phyloP scores from a whole-genome alignment of 2,329 filamentous ascomycete species.

The Botrytis sinoallii region DNA sequence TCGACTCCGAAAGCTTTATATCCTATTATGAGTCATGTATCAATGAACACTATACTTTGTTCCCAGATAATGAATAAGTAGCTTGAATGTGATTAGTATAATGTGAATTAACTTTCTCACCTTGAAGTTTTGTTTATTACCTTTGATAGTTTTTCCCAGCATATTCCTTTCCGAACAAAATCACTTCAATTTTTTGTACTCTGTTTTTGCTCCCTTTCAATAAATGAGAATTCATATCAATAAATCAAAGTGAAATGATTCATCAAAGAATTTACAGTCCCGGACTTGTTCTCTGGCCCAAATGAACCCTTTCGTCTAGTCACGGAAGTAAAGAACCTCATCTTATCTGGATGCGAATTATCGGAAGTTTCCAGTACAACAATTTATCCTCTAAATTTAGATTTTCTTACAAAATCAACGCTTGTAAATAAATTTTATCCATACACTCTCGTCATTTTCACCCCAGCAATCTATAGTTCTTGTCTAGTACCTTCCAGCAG shows the following conservation, averaged over 20 bases:
- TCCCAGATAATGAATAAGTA: neutral
- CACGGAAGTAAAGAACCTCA: rapidly evolving
- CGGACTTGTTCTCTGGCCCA: neutral
- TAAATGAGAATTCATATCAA: neutral
- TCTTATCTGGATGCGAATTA: rapidly evolving
- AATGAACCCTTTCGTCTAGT: neutral
- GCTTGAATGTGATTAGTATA: neutral
- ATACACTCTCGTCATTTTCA: neutral
- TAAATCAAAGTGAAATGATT: neutral
- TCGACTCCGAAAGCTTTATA: no score
- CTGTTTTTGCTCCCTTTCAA: no score
- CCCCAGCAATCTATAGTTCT: rapidly evolving
- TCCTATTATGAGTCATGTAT: neutral
- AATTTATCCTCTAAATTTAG: rapidly evolving
- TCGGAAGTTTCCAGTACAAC: neutral
- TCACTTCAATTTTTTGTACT: neutral
- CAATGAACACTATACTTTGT: neutral
- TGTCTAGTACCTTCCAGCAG: rapidly evolving
- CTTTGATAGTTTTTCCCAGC: rapidly evolving
- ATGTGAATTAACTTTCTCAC: rapidly evolving
- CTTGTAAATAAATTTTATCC: rapidly evolving
- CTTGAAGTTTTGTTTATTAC: rapidly evolving
- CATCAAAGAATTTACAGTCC: rapidly evolving
- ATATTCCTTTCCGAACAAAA: rapidly evolving
- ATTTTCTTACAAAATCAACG: rapidly evolving